phyloP scores from a whole-genome alignment of 495 filamentous ascomycete species.

The Penicillium bialowiezense region DNA sequence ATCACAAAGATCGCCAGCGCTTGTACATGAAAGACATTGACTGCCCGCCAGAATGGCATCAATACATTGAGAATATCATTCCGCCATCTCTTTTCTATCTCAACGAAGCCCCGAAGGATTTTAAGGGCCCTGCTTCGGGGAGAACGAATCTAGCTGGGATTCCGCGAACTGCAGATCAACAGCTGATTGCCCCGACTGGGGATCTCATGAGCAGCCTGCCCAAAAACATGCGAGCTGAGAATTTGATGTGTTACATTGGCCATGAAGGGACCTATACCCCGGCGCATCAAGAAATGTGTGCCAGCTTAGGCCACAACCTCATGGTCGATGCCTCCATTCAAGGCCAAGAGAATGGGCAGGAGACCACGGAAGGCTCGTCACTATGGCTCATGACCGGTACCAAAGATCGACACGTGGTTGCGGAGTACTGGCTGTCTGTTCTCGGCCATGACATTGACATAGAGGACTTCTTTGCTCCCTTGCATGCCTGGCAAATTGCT shows the following conservation, averaged over 20 bases:
- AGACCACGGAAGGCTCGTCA: constrained; percentile 77
- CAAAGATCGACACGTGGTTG: constrained; percentile 79
- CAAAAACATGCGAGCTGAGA: constrained; percentile 79
- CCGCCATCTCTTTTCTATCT: constrained; percentile 80
- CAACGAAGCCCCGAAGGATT: constrained; percentile 68
- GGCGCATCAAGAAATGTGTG: constrained; percentile 97
- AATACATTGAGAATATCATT: constrained; percentile 71
- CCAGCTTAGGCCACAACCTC: constrained; percentile 90
- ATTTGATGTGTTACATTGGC: constrained; percentile 97
- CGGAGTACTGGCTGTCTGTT: constrained; percentile 87
- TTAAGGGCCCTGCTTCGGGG: constrained; percentile 34
- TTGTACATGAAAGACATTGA: constrained; percentile 96
- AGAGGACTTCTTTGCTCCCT: constrained; percentile 91
- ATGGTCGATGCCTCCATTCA: constrained; percentile 85
- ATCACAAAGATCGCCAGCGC: constrained; percentile 69
- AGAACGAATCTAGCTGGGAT: not conserved
- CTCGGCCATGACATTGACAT: constrained; percentile 95
- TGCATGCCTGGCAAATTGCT: constrained; percentile 88
- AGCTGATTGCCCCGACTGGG: constrained; percentile 59
- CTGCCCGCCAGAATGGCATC: constrained; percentile 78
- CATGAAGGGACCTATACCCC: constrained; percentile 98
- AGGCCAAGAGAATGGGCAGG: constrained; percentile 55
- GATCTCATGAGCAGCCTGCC: constrained; percentile 96
- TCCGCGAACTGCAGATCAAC: constrained; percentile 5
- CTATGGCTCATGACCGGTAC: constrained; percentile 98